Evolutionary conservation across 345 rosid species (phyloP).

Genomic region (Pseudoturritis turrita): DNA sequence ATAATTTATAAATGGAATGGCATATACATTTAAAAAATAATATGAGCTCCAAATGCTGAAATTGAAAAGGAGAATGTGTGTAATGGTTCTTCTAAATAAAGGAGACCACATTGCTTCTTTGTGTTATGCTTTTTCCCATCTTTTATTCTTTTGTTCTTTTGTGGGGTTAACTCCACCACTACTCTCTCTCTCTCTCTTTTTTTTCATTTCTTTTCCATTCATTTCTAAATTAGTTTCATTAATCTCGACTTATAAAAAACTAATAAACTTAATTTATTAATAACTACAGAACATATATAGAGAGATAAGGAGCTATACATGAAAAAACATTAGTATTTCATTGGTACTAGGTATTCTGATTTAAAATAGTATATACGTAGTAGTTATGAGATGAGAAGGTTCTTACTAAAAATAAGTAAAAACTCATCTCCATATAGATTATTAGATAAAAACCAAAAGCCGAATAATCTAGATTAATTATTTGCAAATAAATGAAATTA

Average conservation of each 20-base stretch:
- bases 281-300: background rate
- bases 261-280: background rate
- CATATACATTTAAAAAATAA: background rate
- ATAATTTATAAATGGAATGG: constrained; percentile 3
- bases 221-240: background rate
- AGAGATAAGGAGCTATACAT: background rate
- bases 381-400: background rate
- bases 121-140: constrained; percentile 30
- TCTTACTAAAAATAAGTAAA: background rate
- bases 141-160: constrained; percentile 35
- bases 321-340: background rate
- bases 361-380: background rate
- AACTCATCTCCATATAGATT: background rate
- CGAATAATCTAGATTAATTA: background rate
- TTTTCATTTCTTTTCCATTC: background rate
- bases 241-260: background rate
- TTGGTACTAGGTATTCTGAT: background rate
- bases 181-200: background rate
- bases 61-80: constrained; percentile 15
- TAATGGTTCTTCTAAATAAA: constrained; percentile 22
- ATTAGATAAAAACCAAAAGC: background rate
- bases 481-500: background rate
- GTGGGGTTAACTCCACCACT: constrained; percentile 36
- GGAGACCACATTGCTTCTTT: constrained; percentile 31
- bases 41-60: background rate